Base-by-base conservation (phyloP, 1,284 basidiomycete species). In the Thecaphora frezii region DNA sequence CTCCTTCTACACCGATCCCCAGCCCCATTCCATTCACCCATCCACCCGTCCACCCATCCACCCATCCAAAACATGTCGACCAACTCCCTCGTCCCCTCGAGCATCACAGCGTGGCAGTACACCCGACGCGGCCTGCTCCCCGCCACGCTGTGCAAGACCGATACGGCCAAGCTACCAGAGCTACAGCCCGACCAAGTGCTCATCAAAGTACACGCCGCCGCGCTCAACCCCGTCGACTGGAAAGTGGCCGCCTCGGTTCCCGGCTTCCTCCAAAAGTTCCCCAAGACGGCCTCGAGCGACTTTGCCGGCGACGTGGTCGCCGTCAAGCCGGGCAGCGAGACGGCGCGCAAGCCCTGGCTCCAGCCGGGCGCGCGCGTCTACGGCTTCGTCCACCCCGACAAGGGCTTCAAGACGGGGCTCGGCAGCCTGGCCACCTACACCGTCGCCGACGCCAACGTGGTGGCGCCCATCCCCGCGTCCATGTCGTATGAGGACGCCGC, bases 161-260 rank as follows among this genome's bases (percentile, higher is more conserved):
- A 5, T 13, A 7, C 28, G 28, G 28, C 28, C 28, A 28, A 5
- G 28, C 28, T 28, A 13, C 28, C 28, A 13, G 7, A 28, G 28
- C 28, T 28, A 5, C 5, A 28, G 28, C 7, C 28, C 7, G 28
- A 28, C 28, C 28, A 39, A 16, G 38, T 39, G 38, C 18, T 39
- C 7, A 18, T 39, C 38, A 39, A 39, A 18, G 38, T 39, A 8
- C 38, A 39, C 38, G 18, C 21, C 38, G 38, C 38, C 18, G 38
- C 38, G 7, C 38, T 39, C 38, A 39, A 39, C 38, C 38, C 38
- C 8, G 38, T 39, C 38, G 38, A 39, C 21, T 39, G 38, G 38
- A 39, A 39, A 18, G 7, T 39, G 7, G 38, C 38, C 38, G 21
- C 18, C 38, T 22, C 21, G 18, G 18, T 39, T 8, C 38, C 38